phyloP scores from a whole-genome alignment of 116 monocot genomes.

The Phalaenopsis hybrid region DNA sequence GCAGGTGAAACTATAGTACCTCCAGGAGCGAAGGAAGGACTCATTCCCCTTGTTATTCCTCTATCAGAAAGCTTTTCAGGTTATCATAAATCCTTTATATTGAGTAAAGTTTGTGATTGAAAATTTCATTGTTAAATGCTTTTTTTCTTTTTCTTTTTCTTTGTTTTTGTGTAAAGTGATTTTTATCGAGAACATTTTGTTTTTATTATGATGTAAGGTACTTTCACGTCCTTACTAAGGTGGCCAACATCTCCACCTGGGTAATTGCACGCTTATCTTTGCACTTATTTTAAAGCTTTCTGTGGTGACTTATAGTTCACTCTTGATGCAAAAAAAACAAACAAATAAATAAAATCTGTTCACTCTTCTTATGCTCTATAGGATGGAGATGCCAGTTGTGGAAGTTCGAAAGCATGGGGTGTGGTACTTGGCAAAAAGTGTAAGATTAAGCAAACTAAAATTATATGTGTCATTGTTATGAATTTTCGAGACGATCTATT shows the following conservation, averaged over 20 bases:
- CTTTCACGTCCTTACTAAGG: conserved; percentile 80
- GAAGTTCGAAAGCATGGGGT: conserved; percentile 85
- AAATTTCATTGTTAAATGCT: background rate
- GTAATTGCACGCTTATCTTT: conserved; percentile 30
- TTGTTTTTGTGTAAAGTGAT: background rate
- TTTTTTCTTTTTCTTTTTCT: background rate
- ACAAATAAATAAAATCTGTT: background rate
- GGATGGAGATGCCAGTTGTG: conserved; percentile 98
- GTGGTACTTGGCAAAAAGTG: conserved; percentile 91
- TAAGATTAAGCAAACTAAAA: conserved; percentile 26
- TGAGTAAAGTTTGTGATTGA: background rate
- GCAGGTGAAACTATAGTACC: conserved; percentile 70
- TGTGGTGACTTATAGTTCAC: background rate
- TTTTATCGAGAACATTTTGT: background rate
- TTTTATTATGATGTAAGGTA: conserved; percentile 40
- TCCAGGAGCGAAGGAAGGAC: conserved; percentile 71
- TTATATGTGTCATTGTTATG: background rate
- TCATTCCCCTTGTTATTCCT: conserved; percentile 83
- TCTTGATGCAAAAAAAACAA: background rate
- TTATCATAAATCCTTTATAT: conserved; percentile 12
- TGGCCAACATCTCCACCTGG: conserved; percentile 96
- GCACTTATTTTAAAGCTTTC: background rate
- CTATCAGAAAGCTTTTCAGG: conserved; percentile 75
- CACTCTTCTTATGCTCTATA: conserved; percentile 16
- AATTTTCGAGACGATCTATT: background rate